Percentiles rank a stretch among this genome's conserved stretches.
phyloP scores from a whole-genome alignment of 495 filamentous ascomycete genomes.

The Penicilliopsis zonata region DNA sequence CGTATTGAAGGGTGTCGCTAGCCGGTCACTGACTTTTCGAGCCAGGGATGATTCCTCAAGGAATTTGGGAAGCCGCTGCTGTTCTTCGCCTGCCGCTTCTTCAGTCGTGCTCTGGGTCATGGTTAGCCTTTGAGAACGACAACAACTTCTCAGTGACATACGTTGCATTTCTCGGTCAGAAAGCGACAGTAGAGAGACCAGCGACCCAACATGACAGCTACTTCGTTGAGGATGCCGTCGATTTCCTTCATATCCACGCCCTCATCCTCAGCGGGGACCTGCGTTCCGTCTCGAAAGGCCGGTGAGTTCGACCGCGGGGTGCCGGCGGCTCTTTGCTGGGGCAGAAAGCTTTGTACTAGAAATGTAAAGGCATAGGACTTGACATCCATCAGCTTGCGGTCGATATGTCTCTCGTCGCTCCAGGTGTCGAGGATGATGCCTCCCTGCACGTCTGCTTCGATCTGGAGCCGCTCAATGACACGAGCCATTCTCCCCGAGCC shows the following conservation, averaged over 20 bases:
- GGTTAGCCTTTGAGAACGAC: conserved; percentile 14
- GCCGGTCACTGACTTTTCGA: conserved; percentile 60
- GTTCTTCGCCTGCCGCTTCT: conserved; percentile 13
- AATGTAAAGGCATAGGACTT: conserved; percentile 97
- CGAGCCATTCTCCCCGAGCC: conserved; percentile 86
- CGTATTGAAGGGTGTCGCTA: conserved; percentile 66
- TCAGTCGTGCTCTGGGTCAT: conserved; percentile 16
- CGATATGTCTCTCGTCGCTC: conserved; percentile 76
- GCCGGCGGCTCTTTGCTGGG: conserved; percentile 46
- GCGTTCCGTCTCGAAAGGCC: conserved; percentile 38
- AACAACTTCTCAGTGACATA: conserved; percentile 25
- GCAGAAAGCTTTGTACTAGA: conserved; percentile 85
- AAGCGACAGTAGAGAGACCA: conserved; percentile 93
- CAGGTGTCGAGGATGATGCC: conserved; percentile 93
- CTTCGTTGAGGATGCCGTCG: conserved; percentile 74
- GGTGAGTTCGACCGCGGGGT: conserved; percentile 52
- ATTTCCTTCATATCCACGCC: conserved; percentile 92
- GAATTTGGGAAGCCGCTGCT: conserved; percentile 59
- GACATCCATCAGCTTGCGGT: conserved; percentile 80
- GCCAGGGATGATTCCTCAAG: conserved; percentile 61
- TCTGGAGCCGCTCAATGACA: conserved; percentile 85
- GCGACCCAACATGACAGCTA: conserved; percentile 77
- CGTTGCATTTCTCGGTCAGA: conserved; percentile 69
- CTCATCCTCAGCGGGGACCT: conserved; percentile 62
- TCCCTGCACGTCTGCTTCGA: conserved; percentile 94